These are phyloP conservation scores for Harringtonia lauricola DNA, from an alignment of 2,329 filamentous ascomycete species.

Conservation along the genomic window DNA sequence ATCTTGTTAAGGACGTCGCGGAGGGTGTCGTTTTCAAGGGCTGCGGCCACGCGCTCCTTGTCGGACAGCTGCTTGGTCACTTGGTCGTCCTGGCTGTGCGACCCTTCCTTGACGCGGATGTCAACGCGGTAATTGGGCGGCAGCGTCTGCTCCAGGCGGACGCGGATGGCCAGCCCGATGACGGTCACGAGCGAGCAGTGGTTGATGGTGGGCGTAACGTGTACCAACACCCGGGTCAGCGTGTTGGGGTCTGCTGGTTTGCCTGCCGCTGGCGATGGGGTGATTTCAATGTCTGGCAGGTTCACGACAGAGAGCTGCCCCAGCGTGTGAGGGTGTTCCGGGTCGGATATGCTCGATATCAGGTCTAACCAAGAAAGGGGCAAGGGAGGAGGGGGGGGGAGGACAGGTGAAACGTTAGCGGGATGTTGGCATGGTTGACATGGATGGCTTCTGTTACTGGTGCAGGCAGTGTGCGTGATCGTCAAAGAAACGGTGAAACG, in stretches of 20 bases:
- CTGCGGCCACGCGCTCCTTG: slow-evolving; percentile 92
- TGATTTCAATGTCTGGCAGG: slow-evolving; percentile 82
- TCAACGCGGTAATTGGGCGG: slow-evolving; percentile 88
- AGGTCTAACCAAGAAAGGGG: slow-evolving; percentile 48
- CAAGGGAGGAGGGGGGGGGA: no score
- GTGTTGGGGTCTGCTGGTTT: slow-evolving; percentile 29
- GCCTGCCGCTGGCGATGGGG: slow-evolving; percentile 42
- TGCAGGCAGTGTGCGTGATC: no score
- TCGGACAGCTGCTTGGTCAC: slow-evolving; percentile 95
- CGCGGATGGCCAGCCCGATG: slow-evolving; percentile 85
- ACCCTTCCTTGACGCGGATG: slow-evolving; percentile 88
- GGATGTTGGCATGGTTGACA: not conserved
- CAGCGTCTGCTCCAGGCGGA: slow-evolving; percentile 80
- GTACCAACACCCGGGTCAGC: slow-evolving; percentile 66
- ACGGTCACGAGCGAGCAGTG: slow-evolving; percentile 95
- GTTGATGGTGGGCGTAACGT: slow-evolving; percentile 92
- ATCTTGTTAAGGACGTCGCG: slow-evolving; percentile 86
- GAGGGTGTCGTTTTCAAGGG: slow-evolving; percentile 84
- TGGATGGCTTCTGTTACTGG: no score
- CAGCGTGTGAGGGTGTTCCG: slow-evolving; percentile 89
- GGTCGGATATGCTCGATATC: slow-evolving; percentile 89
- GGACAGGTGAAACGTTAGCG: slow-evolving; percentile 24
- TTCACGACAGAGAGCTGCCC: slow-evolving; percentile 92
- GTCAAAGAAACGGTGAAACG: not conserved
- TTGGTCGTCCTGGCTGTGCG: slow-evolving; percentile 89